Evolutionary conservation across 2,329 filamentous ascomycete species (phyloP).

Genomic region (Arthrobotrys iridis): DNA sequence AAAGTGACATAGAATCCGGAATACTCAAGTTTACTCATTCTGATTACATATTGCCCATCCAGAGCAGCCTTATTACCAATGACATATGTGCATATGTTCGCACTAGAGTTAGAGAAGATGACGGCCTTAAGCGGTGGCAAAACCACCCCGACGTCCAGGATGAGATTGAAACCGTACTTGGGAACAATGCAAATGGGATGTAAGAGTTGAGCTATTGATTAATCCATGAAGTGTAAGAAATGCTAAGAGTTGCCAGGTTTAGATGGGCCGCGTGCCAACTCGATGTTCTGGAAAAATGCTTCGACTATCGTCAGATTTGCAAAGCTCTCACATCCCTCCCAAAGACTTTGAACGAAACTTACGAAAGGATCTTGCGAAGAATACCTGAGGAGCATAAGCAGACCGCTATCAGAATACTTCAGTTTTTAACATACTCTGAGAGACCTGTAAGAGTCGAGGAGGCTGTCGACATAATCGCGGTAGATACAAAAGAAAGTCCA

Average conservation of each 20-base stretch:
- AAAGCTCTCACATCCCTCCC: conserved; percentile 55
- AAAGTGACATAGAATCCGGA: neutral
- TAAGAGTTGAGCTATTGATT: conserved; percentile 56
- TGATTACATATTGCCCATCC: neutral
- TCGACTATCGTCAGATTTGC: conserved; percentile 37
- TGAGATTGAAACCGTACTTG: conserved; percentile 14
- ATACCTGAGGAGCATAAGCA: conserved; percentile 54
- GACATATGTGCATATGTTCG: conserved; percentile 20
- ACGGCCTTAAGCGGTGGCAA: conserved; percentile 58
- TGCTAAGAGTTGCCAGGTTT: conserved; percentile 55
- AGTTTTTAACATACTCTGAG: conserved; percentile 58
- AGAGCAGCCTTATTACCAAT: neutral
- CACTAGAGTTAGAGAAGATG: conserved; percentile 34
- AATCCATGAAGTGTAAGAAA: no score
- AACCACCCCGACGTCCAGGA: conserved; percentile 51
- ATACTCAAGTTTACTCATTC: neutral
- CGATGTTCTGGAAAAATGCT: conserved; percentile 57
- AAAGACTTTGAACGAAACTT: conserved; percentile 56
- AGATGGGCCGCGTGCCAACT: conserved; percentile 59
- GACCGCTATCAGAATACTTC: conserved; percentile 57
- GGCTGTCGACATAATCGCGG: conserved; percentile 58
- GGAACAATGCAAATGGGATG: conserved; percentile 59
- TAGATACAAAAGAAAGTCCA: conserved; percentile 54
- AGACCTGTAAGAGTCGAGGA: conserved; percentile 58
- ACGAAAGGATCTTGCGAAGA: conserved; percentile 56